Evolutionary conservation across 2,329 filamentous ascomycete species (phyloP).

Genomic region (Acrocalymma vagum): DNA sequence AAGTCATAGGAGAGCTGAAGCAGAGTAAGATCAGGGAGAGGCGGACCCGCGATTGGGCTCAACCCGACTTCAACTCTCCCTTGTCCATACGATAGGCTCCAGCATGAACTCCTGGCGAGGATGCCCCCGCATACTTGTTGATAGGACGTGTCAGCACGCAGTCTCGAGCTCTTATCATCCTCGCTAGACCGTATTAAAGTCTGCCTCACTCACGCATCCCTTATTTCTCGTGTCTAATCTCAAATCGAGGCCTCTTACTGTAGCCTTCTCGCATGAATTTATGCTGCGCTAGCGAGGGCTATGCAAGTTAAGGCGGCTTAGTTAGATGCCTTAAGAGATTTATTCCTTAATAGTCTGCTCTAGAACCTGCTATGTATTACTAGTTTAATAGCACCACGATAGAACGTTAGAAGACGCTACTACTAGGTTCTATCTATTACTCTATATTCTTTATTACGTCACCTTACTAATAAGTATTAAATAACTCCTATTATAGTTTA

Average conservation of each 20-base stretch:
- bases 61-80: too few species aligned
- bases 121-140: conserved; percentile 7
- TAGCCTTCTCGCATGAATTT: conserved; percentile 9
- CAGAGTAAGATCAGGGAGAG: too few species aligned
- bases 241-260: conserved; percentile 7
- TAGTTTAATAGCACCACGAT: conserved; percentile 5
- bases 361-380: conserved; percentile 11
- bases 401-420: conserved; percentile 5
- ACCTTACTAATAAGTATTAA: too few species aligned
- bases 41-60: too few species aligned
- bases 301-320: conserved; percentile 5
- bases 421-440: conserved; percentile 4
- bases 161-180: conserved; percentile 8
- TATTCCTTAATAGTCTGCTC: conserved; percentile 7
- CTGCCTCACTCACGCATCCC: conserved; percentile 9
- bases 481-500: too few species aligned
- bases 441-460: too few species aligned
- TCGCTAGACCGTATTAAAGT: conserved; percentile 8
- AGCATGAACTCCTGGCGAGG: conserved; percentile 9
- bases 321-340: conserved; percentile 5
- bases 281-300: conserved; percentile 7
- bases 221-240: conserved; percentile 9
- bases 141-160: conserved; percentile 11
- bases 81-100: too few species aligned
- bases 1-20: too few species aligned